Conservation (phyloP, 2,329 filamentous ascomycete genomes). For the Epichloe sp. region DNA sequence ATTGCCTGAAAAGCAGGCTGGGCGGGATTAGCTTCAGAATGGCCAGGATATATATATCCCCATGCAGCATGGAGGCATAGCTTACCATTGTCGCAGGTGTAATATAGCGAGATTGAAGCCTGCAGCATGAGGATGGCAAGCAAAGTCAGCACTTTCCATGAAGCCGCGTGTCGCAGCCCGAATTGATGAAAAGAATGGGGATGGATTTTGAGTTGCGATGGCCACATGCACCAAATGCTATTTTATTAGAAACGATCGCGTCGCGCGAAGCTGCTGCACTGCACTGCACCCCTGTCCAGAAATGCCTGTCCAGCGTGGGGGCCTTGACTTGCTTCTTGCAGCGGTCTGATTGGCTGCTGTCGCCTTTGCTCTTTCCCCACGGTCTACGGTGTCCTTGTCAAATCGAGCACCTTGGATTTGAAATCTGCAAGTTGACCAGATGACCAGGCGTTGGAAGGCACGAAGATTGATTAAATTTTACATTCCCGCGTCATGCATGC, state of each 20-base stretch:
- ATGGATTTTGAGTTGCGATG: not conserved
- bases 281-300: not conserved
- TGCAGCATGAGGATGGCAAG: not conserved
- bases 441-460: too few species aligned
- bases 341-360: too few species aligned
- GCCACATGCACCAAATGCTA: not conserved
- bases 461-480: too few species aligned
- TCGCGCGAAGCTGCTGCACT: not conserved
- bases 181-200: not conserved
- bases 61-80: not conserved
- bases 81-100: not conserved
- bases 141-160: not conserved
- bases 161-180: not conserved
- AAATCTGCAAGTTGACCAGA: too few species aligned
- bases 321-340: too few species aligned
- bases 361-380: too few species aligned
- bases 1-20: conserved; percentile 68
- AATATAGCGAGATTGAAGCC: not conserved
- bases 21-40: conserved; percentile 1
- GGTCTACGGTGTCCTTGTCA: too few species aligned
- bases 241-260: not conserved
- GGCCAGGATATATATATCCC: not conserved
- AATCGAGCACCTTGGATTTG: too few species aligned
- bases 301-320: too few species aligned
- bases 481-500: too few species aligned